Conservation (phyloP, 805 yeast genomes). For the Lachancea waltii region DNA sequence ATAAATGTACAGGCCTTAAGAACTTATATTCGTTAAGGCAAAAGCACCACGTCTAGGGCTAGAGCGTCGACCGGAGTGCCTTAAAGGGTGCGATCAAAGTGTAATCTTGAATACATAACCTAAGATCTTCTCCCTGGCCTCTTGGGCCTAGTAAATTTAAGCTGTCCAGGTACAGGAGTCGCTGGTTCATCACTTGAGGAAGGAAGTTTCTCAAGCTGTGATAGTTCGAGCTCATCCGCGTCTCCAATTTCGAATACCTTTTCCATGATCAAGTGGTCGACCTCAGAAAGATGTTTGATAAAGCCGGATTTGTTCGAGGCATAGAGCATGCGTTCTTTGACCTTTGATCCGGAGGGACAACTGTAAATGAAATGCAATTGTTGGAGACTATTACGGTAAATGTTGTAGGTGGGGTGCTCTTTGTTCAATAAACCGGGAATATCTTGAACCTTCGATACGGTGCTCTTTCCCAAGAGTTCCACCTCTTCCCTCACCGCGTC, state of each 20-base stretch:
- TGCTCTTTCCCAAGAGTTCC: constrained; percentile 29
- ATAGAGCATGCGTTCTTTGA: constrained; percentile 86
- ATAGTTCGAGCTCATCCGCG: constrained; percentile 55
- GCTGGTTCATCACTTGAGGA: constrained; percentile 15
- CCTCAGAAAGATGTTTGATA: constrained; percentile 41
- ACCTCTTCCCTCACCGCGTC: constrained; percentile 45
- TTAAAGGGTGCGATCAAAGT: too few species aligned
- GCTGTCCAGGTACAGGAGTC: constrained; percentile 11
- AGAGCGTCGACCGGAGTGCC: too few species aligned
- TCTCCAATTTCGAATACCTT: constrained; percentile 67
- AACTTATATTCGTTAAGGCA: too few species aligned
- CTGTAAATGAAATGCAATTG: constrained; percentile 67
- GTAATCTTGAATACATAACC: too few species aligned
- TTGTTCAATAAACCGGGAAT: constrained; percentile 32
- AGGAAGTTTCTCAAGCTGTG: constrained; percentile 35
- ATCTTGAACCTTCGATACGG: constrained; percentile 26
- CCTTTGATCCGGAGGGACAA: constrained; percentile 86
- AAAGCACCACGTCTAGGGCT: too few species aligned
- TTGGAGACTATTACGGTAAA: constrained; percentile 41
- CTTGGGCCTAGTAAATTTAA: constrained; percentile 54
- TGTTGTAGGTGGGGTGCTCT: constrained; percentile 51
- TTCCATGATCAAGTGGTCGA: constrained; percentile 35
- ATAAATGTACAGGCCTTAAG: too few species aligned
- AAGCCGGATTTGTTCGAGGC: constrained; percentile 73
- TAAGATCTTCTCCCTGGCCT: constrained; percentile 57